phyloP scores from a whole-genome alignment of 441 rosid species.

The Corymbia citriodora region DNA sequence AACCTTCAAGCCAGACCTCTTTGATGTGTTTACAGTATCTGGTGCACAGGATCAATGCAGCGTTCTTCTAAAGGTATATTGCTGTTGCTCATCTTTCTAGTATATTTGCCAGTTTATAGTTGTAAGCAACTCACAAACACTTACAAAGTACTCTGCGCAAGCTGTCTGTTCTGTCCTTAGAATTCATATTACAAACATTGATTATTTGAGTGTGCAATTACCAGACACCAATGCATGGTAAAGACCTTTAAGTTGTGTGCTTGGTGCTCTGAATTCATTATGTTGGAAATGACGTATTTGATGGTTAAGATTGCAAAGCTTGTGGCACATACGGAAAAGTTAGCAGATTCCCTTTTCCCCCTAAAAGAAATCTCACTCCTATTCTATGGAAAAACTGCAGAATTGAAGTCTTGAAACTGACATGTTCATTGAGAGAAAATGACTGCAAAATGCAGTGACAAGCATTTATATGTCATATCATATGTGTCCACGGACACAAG shows the following conservation, averaged over 20 bases:
- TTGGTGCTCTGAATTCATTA: fast-evolving
- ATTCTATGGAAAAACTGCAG: neutral
- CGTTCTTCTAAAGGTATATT: constrained; percentile 68
- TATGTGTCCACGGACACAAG: fast-evolving
- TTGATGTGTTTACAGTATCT: constrained; percentile 46
- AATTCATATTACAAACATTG: constrained; percentile 59
- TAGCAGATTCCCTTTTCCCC: neutral
- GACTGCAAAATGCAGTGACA: neutral
- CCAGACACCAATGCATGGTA: constrained; percentile 79
- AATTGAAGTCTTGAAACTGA: neutral
- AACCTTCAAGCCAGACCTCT: constrained; percentile 53
- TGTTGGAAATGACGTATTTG: neutral
- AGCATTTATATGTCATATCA: fast-evolving
- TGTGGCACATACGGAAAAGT: fast-evolving
- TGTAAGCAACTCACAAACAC: neutral
- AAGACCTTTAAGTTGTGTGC: neutral
- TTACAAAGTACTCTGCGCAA: constrained; percentile 21
- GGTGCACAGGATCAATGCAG: constrained; percentile 62
- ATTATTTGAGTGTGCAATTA: constrained; percentile 58
- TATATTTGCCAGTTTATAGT: neutral
- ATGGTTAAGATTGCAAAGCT: neutral
- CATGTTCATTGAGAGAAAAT: neutral
- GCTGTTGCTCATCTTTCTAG: neutral
- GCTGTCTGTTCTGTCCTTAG: constrained; percentile 87
- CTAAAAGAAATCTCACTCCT: fast-evolving